A percentile compares a stretch with the other conserved stretches of the same genome.
These are phyloP conservation scores for Lachnellula arida DNA, from an alignment of 2,329 filamentous ascomycete species.

Conservation along the genomic window DNA sequence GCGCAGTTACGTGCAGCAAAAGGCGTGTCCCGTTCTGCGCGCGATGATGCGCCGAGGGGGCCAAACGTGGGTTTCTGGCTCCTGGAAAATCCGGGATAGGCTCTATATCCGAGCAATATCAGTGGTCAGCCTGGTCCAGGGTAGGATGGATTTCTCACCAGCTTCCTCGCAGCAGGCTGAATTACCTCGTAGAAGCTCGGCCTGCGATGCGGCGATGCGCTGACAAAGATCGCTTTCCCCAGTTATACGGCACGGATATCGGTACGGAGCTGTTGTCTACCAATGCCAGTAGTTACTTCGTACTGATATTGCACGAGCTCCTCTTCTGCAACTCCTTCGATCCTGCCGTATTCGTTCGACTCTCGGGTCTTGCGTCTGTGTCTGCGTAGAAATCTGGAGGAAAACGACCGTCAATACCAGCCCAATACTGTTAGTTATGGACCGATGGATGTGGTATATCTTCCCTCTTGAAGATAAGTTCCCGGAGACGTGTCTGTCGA, in stretches of 20 bases:
- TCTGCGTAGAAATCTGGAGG: not conserved
- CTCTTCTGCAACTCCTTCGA: too few species aligned
- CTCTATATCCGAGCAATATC: too few species aligned
- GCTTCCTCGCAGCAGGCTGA: not conserved
- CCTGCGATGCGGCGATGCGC: constrained; percentile 2
- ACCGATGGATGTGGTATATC: not conserved
- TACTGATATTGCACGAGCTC: constrained; percentile 3
- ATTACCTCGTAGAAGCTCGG: not conserved
- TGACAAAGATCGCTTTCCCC: constrained; percentile 2
- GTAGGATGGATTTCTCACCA: not conserved
- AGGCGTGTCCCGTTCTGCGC: too few species aligned
- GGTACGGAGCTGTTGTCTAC: not conserved
- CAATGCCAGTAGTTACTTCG: too few species aligned
- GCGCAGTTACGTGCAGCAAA: too few species aligned
- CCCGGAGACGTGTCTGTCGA: not conserved
- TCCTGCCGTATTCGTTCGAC: too few species aligned
- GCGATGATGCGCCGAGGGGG: too few species aligned
- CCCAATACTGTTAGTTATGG: not conserved
- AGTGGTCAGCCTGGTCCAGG: not conserved
- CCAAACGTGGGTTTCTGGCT: too few species aligned
- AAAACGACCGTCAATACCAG: not conserved
- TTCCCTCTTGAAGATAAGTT: not conserved
- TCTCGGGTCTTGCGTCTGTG: not conserved
- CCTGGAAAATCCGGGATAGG: too few species aligned
- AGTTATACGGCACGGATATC: not conserved